These are phyloP conservation scores for Termitomyces titanicus DNA, from an alignment of 768 basidiomycete genomes.

Conservation along the genomic window DNA sequence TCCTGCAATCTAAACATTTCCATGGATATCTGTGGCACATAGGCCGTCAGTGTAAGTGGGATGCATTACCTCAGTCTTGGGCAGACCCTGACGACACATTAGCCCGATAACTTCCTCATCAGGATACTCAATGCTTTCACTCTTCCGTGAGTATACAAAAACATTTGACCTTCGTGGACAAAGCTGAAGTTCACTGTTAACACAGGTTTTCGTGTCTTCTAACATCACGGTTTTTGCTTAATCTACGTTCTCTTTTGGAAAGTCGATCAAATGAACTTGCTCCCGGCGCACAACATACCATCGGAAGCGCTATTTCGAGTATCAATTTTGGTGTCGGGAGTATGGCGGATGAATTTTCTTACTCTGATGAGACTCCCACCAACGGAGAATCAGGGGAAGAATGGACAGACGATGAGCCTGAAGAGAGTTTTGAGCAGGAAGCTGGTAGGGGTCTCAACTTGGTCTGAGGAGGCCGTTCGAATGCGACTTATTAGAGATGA, in stretches of 20 bases:
- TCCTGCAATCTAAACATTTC: not conserved
- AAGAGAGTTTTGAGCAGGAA: not conserved
- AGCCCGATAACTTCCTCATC: constrained; percentile 4
- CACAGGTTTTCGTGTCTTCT: constrained; percentile 13
- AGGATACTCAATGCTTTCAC: constrained; percentile 8
- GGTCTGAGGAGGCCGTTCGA: not conserved
- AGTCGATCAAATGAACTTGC: not conserved
- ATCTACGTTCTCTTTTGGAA: constrained; percentile 3
- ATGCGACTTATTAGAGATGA: no score
- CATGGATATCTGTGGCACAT: not conserved
- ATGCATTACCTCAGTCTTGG: not conserved
- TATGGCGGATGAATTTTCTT: constrained; percentile 8
- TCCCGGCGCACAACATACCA: not conserved
- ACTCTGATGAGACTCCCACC: not conserved
- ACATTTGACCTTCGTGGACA: not conserved
- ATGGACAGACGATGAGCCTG: not conserved
- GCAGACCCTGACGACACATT: not conserved
- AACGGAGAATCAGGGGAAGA: not conserved
- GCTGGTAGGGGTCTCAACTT: not conserved
- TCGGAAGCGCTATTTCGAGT: not conserved
- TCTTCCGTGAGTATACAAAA: constrained; percentile 8
- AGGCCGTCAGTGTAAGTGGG: not conserved
- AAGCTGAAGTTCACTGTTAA: not conserved
- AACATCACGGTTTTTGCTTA: constrained; percentile 13
- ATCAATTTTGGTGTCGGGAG: constrained; percentile 1